Percentiles rank a stretch among this genome's conserved stretches.
These are phyloP conservation scores for Beta lomatogona DNA, from an alignment of 179 eudicot genomes.

Conservation along the genomic window DNA sequence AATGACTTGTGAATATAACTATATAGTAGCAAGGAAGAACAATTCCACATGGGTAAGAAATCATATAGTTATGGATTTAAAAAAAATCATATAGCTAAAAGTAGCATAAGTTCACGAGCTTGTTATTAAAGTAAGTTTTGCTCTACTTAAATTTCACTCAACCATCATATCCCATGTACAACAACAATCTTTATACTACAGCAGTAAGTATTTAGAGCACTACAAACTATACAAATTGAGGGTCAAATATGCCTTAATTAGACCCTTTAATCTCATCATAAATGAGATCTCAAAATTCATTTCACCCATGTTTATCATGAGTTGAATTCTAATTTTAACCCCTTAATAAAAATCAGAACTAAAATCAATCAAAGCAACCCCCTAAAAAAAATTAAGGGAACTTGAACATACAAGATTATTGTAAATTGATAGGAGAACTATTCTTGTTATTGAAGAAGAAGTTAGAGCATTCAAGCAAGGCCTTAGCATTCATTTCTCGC, in stretches of 20 bases:
- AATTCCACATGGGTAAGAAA: slow-evolving; percentile 23
- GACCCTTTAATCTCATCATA: slow-evolving; percentile 16
- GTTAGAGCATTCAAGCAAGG: slow-evolving; percentile 58
- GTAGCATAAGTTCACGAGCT: neutral
- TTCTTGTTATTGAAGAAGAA: slow-evolving; percentile 43
- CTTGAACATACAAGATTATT: neutral
- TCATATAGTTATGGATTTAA: neutral
- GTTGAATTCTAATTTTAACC: slow-evolving; percentile 8
- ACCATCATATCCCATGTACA: slow-evolving; percentile 26
- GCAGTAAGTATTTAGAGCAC: neutral
- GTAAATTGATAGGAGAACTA: slow-evolving; percentile 11
- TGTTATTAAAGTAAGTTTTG: neutral
- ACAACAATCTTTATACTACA: slow-evolving; percentile 30
- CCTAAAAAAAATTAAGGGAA: neutral
- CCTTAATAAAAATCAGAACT: slow-evolving; percentile 3
- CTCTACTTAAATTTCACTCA: slow-evolving; percentile 25
- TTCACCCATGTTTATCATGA: slow-evolving; percentile 14
- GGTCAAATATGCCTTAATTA: slow-evolving; percentile 6
- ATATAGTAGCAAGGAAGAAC: slow-evolving; percentile 22
- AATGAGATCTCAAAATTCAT: slow-evolving; percentile 23
- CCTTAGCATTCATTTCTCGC: slow-evolving; percentile 92
- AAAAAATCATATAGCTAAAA: neutral
- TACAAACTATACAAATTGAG: slow-evolving; percentile 41
- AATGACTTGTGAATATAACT: slow-evolving; percentile 12
- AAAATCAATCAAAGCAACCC: slow-evolving; percentile 16